A percentile compares a stretch with the other conserved stretches of the same genome.
Conservation (phyloP, 1,284 basidiomycete species). For the Ganoderma sp. region DNA sequence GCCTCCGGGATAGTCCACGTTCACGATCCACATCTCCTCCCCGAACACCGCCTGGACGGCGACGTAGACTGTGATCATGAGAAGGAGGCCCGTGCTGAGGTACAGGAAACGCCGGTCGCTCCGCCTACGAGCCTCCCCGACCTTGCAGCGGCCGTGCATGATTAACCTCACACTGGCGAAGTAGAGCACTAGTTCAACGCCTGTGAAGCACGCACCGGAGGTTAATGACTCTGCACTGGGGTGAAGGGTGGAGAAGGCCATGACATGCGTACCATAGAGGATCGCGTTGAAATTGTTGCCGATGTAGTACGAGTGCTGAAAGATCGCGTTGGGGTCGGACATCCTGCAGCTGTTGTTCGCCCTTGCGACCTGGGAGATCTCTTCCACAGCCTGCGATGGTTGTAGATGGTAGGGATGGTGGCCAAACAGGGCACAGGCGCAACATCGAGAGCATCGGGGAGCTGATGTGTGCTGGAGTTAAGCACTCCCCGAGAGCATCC, state of each 20-base stretch:
- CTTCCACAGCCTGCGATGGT: neutral
- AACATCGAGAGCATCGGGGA: neutral
- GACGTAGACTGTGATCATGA: constrained; percentile 31
- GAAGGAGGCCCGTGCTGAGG: constrained; percentile 31
- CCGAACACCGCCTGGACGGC: constrained; percentile 31
- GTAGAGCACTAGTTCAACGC: constrained; percentile 32
- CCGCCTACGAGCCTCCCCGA: neutral
- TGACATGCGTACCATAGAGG: constrained; percentile 7
- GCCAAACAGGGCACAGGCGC: neutral
- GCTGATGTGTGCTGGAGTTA: neutral
- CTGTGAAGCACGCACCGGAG: constrained; percentile 9
- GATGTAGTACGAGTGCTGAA: constrained; percentile 7
- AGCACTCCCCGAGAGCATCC: constrained; percentile 1
- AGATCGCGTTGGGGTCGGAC: neutral
- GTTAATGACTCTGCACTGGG: neutral
- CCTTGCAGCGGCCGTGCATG: neutral
- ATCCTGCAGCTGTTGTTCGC: neutral
- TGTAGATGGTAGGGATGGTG: neutral
- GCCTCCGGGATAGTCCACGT: constrained; percentile 27
- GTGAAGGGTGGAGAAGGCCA: constrained; percentile 2
- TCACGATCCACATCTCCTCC: constrained; percentile 33
- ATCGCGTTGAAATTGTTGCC: constrained; percentile 9
- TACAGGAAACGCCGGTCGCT: constrained; percentile 21
- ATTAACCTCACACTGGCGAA: constrained; percentile 23
- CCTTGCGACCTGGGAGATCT: neutral